A percentile compares a stretch with the other conserved stretches of the same genome.
These are phyloP conservation scores for Gonapodya sp. DNA, from an alignment of 192 early-diverging fungal genomes.

Conservation along the genomic window DNA sequence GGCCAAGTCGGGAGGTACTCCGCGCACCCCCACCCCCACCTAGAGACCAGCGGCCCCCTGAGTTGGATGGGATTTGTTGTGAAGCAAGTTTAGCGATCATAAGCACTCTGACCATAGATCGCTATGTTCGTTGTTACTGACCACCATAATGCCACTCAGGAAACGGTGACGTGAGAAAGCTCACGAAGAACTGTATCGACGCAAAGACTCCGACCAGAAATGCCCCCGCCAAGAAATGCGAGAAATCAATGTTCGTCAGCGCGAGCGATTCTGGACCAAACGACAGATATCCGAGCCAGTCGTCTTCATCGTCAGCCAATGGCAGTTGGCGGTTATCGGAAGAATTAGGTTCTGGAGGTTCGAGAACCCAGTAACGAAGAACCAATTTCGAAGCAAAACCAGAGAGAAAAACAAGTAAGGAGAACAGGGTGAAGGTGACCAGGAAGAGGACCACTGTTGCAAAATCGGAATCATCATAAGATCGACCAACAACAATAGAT, in stretches of 20 bases:
- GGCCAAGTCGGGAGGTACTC: neutral
- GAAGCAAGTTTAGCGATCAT: too few species aligned
- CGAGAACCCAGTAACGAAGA: conserved; percentile 7
- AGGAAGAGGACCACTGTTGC: conserved; percentile 19
- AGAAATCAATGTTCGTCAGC: neutral
- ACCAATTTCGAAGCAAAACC: conserved; percentile 19
- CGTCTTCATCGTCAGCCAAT: neutral
- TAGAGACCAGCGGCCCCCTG: neutral
- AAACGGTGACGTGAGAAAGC: neutral
- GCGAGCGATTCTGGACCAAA: neutral
- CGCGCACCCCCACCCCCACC: neutral
- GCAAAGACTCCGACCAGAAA: conserved; percentile 1
- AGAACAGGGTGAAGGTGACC: conserved; percentile 17
- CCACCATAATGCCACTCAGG: neutral
- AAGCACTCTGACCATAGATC: too few species aligned
- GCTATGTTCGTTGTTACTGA: too few species aligned
- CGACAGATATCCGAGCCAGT: neutral
- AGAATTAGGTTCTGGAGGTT: neutral
- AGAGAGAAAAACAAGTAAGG: conserved; percentile 19
- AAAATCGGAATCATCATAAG: conserved; percentile 19
- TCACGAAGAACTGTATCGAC: neutral
- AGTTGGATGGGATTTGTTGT: neutral
- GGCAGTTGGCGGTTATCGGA: conserved; percentile 17
- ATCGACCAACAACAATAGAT: too few species aligned
- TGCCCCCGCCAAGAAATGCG: neutral